Evolutionary conservation across 805 yeast genomes (phyloP).

Genomic region (Lachancea meyersii): DNA sequence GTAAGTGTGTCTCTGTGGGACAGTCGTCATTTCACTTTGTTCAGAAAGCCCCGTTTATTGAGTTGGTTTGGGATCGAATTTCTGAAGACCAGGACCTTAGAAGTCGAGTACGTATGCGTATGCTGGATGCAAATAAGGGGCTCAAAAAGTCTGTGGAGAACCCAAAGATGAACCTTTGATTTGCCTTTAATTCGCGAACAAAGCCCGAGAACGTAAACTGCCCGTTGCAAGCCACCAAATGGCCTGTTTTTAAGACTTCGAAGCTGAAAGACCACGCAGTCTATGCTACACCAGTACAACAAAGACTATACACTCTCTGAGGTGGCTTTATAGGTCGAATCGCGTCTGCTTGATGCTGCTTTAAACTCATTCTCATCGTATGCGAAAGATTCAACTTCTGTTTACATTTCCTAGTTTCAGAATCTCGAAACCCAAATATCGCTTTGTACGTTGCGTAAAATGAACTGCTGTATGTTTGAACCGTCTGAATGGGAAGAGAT

Average conservation of each 20-base stretch:
- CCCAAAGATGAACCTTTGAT: too few species aligned
- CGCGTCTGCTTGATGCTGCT: not conserved
- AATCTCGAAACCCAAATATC: not conserved
- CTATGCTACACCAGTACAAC: not conserved
- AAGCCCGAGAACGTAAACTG: not conserved
- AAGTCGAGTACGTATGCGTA: too few species aligned
- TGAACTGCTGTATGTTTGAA: not conserved
- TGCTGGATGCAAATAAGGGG: too few species aligned
- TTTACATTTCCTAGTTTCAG: constrained; percentile 11
- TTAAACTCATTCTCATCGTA: not conserved
- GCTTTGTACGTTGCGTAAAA: not conserved
- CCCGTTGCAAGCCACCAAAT: not conserved
- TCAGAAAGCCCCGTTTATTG: too few species aligned
- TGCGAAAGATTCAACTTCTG: constrained; percentile 8
- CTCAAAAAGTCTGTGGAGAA: too few species aligned
- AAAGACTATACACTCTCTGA: not conserved
- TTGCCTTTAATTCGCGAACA: not conserved
- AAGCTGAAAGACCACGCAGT: not conserved
- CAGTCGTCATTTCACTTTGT: constrained; percentile 26
- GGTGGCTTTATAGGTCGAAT: not conserved
- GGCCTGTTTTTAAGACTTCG: too few species aligned
- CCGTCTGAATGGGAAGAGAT: not conserved
- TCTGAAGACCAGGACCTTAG: not conserved
- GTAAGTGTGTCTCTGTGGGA: constrained; percentile 29
- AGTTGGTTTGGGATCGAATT: not conserved